phyloP scores from a whole-genome alignment of 768 basidiomycete genomes.

The Hirschioporus abietinus region DNA sequence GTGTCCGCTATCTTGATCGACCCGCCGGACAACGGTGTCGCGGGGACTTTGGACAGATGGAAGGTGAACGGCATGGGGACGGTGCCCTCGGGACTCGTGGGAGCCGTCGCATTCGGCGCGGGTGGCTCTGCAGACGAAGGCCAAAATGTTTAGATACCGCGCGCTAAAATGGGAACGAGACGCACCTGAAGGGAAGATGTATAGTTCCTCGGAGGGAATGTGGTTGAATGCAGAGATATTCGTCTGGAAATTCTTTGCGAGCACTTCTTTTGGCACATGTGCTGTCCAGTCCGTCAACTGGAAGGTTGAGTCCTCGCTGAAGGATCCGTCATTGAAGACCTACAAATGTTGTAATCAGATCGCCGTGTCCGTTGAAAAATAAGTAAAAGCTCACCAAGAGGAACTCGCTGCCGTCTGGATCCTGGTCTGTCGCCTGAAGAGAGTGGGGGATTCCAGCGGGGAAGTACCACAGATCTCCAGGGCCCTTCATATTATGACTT shows the following conservation, averaged over 20 bases:
- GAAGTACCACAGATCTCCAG: conserved; percentile 31
- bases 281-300: conserved; percentile 22
- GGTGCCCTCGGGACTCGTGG: conserved; percentile 20
- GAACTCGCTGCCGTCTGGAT: conserved; percentile 27
- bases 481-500: conserved; percentile 11
- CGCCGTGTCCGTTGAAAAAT: background rate
- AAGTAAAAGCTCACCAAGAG: conserved; percentile 18
- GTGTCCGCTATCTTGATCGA: conserved; percentile 32
- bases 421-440: conserved; percentile 27
- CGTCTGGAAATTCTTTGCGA: conserved; percentile 31
- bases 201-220: conserved; percentile 24
- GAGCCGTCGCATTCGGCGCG: conserved; percentile 28
- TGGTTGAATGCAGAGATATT: conserved; percentile 25
- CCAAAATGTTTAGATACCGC: no score
- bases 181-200: conserved; percentile 28
- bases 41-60: conserved; percentile 14
- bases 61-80: conserved; percentile 14
- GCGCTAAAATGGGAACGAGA: no score
- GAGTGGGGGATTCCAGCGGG: conserved; percentile 33
- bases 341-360: conserved; percentile 7
- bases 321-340: conserved; percentile 31
- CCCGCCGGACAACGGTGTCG: conserved; percentile 20
- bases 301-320: conserved; percentile 31
- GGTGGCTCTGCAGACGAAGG: conserved; percentile 26
- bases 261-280: conserved; percentile 31